Conservation (phyloP, 768 basidiomycete species). For the Cyclocybe cylindracea region DNA sequence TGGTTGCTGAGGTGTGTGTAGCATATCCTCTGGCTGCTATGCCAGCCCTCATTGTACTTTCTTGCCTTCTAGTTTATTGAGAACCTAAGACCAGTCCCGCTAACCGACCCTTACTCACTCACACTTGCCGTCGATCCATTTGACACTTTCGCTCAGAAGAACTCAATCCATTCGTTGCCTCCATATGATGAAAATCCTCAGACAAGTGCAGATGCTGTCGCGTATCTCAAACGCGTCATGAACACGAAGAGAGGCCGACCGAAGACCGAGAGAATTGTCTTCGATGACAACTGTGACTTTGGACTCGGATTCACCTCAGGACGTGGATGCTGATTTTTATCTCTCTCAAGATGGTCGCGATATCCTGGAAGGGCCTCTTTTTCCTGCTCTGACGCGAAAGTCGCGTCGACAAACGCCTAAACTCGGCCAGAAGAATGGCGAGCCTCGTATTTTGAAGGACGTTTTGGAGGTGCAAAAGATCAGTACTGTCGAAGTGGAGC, state of each 20-base stretch:
- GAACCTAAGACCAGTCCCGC: slow-evolving; percentile 43
- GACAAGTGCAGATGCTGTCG: slow-evolving; percentile 32
- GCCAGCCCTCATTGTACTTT: background rate
- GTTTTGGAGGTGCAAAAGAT: slow-evolving; percentile 15
- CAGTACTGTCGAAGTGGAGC: slow-evolving; percentile 26
- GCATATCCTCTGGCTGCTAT: background rate
- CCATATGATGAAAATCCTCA: slow-evolving; percentile 49
- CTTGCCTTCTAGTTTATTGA: slow-evolving; percentile 37
- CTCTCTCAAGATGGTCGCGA: slow-evolving; percentile 1
- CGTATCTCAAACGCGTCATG: slow-evolving; percentile 32
- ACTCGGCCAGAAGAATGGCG: slow-evolving; percentile 27
- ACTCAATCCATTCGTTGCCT: slow-evolving; percentile 31
- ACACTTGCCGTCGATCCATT: slow-evolving; percentile 58
- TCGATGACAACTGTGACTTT: slow-evolving; percentile 33
- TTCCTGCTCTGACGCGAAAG: slow-evolving; percentile 45
- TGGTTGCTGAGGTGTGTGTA: slow-evolving; percentile 44
- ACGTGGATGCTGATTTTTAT: background rate
- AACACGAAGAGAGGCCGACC: slow-evolving; percentile 21
- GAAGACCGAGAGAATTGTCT: slow-evolving; percentile 38
- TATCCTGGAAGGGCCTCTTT: slow-evolving; percentile 31
- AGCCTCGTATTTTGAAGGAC: background rate
- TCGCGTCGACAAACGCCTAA: slow-evolving; percentile 50
- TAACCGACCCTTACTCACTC: slow-evolving; percentile 52
- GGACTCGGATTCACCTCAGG: background rate
- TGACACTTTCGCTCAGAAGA: slow-evolving; percentile 36